phyloP scores from a whole-genome alignment of 2,329 filamentous ascomycete genomes.

The Lachnellula hyalina region DNA sequence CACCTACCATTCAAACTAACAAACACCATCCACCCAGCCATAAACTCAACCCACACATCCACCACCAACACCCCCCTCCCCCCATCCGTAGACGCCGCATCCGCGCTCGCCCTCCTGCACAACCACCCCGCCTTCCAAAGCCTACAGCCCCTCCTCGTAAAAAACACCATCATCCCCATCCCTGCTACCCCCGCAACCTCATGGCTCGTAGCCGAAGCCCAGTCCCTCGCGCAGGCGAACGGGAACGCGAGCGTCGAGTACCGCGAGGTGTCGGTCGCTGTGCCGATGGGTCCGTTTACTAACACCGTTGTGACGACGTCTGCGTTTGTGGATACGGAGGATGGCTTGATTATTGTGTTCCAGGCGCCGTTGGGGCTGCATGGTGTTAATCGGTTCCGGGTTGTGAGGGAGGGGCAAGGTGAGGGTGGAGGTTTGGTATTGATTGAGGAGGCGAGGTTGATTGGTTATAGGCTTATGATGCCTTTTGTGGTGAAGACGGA shows the following conservation, averaged over 20 bases:
- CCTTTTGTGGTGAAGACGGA: slow-evolving; percentile 7
- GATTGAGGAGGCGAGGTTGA: slow-evolving; percentile 6
- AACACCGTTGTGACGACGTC: slow-evolving; percentile 2
- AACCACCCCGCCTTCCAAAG: slow-evolving; percentile 8
- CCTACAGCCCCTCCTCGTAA: slow-evolving; percentile 6
- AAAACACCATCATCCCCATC: slow-evolving; percentile 1
- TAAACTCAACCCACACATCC: slow-evolving; percentile 9
- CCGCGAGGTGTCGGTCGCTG: slow-evolving; percentile 1
- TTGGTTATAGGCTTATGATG: slow-evolving; percentile 5
- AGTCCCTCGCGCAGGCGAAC: background rate
- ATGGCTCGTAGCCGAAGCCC: slow-evolving; percentile 4
- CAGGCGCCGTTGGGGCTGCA: slow-evolving; percentile 8
- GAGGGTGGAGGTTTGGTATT: slow-evolving; percentile 5
- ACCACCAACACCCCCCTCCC: slow-evolving; percentile 6
- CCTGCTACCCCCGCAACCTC: background rate
- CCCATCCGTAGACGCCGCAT: background rate
- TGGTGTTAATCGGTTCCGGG: slow-evolving; percentile 5
- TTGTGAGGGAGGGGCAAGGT: background rate
- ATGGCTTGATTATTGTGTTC: slow-evolving; percentile 8
- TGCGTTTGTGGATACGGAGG: slow-evolving; percentile 6
- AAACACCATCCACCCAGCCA: background rate
- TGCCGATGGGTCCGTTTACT: slow-evolving; percentile 6
- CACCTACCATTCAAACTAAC: background rate
- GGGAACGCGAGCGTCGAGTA: background rate
- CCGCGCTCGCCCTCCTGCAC: slow-evolving; percentile 8